phyloP scores from a whole-genome alignment of 73 alveolate genomes.

The Paramecium tetraurelia region DNA sequence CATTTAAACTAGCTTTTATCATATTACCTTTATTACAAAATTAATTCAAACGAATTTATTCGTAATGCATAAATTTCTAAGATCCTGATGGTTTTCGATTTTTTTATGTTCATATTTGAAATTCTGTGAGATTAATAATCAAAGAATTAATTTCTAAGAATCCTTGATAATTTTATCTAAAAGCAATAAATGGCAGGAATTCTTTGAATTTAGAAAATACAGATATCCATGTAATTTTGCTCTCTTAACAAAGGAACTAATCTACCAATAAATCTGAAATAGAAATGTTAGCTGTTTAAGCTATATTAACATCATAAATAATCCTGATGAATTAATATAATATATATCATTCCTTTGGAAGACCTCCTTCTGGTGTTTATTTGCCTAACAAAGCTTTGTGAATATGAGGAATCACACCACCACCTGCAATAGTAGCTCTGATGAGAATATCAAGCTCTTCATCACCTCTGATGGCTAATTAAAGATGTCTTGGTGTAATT shows the following conservation, averaged over 20 bases:
- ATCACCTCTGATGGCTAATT: constrained; percentile 99
- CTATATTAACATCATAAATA: neutral
- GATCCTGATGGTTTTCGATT: neutral
- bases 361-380: constrained; percentile 59
- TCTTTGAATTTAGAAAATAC: neutral
- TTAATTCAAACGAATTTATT: neutral
- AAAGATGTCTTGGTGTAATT: constrained; percentile 97
- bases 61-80: neutral
- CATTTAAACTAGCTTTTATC: no score
- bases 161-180: neutral
- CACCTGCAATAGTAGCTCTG: constrained; percentile 99
- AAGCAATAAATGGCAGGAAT: neutral
- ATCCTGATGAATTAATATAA: constrained; percentile 24
- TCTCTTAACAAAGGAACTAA: neutral
- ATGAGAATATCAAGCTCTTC: constrained; percentile 97
- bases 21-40: neutral
- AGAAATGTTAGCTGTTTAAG: neutral
- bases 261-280: neutral
- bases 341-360: constrained; percentile 43
- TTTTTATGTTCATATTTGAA: neutral
- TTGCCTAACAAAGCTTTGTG: constrained; percentile 87
- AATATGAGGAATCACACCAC: constrained; percentile 99
- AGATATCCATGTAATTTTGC: neutral
- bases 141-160: neutral
- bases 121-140: neutral